Evolutionary conservation across 257 asterid species (phyloP).

Genomic region (Pogostemon cablin): DNA sequence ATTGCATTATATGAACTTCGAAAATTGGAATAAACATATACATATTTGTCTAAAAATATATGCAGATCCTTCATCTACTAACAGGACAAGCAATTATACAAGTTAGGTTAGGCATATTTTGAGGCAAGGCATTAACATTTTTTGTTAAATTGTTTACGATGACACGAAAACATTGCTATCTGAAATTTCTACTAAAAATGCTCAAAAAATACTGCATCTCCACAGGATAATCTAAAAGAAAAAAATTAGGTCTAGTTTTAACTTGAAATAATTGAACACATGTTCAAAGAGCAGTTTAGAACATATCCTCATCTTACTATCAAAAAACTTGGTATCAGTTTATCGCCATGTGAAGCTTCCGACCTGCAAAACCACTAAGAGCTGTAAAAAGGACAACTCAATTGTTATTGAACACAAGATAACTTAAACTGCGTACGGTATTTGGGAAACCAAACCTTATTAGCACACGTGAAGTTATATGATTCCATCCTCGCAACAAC

Average conservation of each 20-base stretch:
- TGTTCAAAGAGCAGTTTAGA: not conserved
- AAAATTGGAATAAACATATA: no score
- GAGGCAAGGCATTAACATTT: no score
- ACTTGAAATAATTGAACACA: not conserved
- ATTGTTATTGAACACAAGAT: not conserved
- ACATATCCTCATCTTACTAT: slow-evolving; percentile 3
- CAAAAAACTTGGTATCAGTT: slow-evolving; percentile 2
- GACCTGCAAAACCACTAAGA: slow-evolving; percentile 15
- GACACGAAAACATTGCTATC: no score
- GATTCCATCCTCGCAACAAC: slow-evolving; percentile 30
- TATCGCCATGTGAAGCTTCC: not conserved
- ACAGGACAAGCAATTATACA: no score
- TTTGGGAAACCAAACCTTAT: slow-evolving; percentile 24
- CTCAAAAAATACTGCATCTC: not conserved
- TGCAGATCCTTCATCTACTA: no score
- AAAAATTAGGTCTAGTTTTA: not conserved
- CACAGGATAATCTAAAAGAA: not conserved
- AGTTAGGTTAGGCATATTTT: no score
- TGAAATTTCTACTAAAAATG: no score
- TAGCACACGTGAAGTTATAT: slow-evolving; percentile 18
- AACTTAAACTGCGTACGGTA: slow-evolving; percentile 3
- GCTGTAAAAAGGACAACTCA: slow-evolving; percentile 10
- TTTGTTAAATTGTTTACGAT: no score
- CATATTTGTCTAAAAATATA: no score
- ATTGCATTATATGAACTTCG: no score